A percentile compares a stretch with the other conserved stretches of the same genome.
These are phyloP conservation scores for Penicillium lagena DNA, from an alignment of 495 filamentous ascomycete species.

Conservation along the genomic window DNA sequence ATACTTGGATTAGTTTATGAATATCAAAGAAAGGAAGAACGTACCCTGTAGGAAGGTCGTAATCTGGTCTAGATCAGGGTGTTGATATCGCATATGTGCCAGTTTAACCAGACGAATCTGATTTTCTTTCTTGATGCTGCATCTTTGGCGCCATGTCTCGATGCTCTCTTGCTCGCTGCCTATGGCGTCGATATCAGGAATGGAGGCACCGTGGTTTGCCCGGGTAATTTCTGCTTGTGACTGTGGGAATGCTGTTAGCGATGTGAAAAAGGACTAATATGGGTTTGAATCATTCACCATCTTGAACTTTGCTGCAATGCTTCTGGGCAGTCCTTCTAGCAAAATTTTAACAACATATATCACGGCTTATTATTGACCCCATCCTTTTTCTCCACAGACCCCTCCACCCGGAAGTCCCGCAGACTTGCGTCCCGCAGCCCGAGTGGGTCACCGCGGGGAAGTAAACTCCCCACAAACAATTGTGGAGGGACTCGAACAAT, in stretches of 20 bases:
- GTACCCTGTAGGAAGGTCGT: conserved; percentile 28
- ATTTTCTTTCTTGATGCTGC: conserved; percentile 22
- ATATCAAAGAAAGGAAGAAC: neutral
- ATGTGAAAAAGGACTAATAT: neutral
- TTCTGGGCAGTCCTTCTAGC: too few relatives aligned
- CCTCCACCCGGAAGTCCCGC: too few relatives aligned
- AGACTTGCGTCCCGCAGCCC: too few relatives aligned
- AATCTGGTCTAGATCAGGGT: conserved; percentile 38
- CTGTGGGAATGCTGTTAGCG: neutral
- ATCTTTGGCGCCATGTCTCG: conserved; percentile 26
- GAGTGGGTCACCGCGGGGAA: too few relatives aligned
- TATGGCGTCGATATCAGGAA: conserved; percentile 31
- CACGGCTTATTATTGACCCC: too few relatives aligned
- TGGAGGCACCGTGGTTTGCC: conserved; percentile 29
- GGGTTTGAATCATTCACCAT: too few relatives aligned
- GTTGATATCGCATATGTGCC: conserved; percentile 45
- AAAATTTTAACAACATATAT: too few relatives aligned
- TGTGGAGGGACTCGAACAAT: too few relatives aligned
- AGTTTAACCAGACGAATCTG: conserved; percentile 37
- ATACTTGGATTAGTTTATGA: neutral
- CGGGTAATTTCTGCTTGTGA: neutral
- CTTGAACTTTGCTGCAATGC: too few relatives aligned
- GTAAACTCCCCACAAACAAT: too few relatives aligned
- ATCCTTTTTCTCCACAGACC: too few relatives aligned
- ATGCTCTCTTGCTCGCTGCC: conserved; percentile 21